Evolutionary conservation across 108 stramenopile species (phyloP), one percentile per base, ranked within the genome.

Genomic region (Cyclotella kingstonii): DNA sequence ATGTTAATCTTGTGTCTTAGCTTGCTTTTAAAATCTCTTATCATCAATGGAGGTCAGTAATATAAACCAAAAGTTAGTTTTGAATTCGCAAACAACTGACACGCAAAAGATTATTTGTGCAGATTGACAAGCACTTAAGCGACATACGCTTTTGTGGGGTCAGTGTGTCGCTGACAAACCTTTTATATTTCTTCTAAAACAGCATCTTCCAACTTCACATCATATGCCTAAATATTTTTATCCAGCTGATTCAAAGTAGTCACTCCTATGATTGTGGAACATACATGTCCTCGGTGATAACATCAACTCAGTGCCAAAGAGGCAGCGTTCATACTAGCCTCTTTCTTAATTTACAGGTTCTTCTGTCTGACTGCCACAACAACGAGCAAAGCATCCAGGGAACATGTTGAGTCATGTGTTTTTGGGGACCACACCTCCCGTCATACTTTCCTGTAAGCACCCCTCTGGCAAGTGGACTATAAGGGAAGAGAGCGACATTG

Each of bases 261-360:
- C 5, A 95, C 96, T 28, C 96, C 96, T 64, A 98, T 87, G 48
- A 98, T 91, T 1, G 93, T 89, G 0, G 91, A 90, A 6, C 81
- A 74, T 21, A 95, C 94, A 52, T 87, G 82, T 39, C 82, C 79
- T 58, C 84, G 69, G 46, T 89, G 84, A 55, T 91, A 93, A 45
- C 95, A 90, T 85, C 91, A 95, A 25, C 82, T 55, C 48, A 95
- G 61, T 26, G 97, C 91, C 44, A 96, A 54, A 76, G 92, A 57
- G 0, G 91, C 60, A 8, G 95, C 83, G 1, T 83, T 77, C 69
- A 96, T 35, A 25, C 79, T 83, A 7, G 63, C 53, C 10, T 70
- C 64, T 35, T 76, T 46, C 4, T 95, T 94, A 40, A 96, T 65
- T 8, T 78, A 89, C 89, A 23, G 94, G 87, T 27, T 66, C 68